Evolutionary conservation across 2,329 filamentous ascomycete genomes (phyloP).

Genomic region (Pseudopyrenochaeta lycopersici): DNA sequence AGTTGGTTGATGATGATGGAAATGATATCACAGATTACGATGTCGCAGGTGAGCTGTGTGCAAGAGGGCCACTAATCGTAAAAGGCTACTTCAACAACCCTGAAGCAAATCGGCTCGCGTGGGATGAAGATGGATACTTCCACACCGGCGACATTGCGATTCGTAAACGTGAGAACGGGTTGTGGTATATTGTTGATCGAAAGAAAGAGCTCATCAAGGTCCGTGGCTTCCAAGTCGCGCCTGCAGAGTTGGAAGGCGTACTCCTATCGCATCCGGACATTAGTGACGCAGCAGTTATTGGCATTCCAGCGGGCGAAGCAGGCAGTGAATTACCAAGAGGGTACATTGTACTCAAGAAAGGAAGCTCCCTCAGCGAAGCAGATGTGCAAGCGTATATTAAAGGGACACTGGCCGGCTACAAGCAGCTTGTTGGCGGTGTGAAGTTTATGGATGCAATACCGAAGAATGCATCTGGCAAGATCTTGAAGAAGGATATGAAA

Average conservation of each 20-base stretch:
- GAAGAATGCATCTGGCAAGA: constrained; percentile 46
- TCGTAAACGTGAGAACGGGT: constrained; percentile 53
- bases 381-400: constrained; percentile 41
- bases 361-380: constrained; percentile 21
- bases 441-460: constrained; percentile 41
- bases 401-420: constrained; percentile 48
- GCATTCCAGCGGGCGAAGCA: constrained; percentile 52
- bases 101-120: constrained; percentile 58
- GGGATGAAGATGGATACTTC: constrained; percentile 63
- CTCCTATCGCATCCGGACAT: constrained; percentile 49
- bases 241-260: constrained; percentile 47
- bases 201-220: constrained; percentile 56
- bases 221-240: constrained; percentile 49
- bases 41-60: constrained; percentile 62
- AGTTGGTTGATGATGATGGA: constrained; percentile 65
- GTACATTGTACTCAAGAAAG: constrained; percentile 54
- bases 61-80: constrained; percentile 63
- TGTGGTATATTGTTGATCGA: constrained; percentile 66
- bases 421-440: constrained; percentile 44
- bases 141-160: constrained; percentile 66
- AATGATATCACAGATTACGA: constrained; percentile 62
- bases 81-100: constrained; percentile 63
- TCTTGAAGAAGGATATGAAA: constrained; percentile 40
- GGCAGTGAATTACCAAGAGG: constrained; percentile 56
- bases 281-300: constrained; percentile 47